Percentiles rank a stretch among this genome's conserved stretches.
Conservation (phyloP, 805 yeast species). For the Teunomyces aglyptinius region DNA sequence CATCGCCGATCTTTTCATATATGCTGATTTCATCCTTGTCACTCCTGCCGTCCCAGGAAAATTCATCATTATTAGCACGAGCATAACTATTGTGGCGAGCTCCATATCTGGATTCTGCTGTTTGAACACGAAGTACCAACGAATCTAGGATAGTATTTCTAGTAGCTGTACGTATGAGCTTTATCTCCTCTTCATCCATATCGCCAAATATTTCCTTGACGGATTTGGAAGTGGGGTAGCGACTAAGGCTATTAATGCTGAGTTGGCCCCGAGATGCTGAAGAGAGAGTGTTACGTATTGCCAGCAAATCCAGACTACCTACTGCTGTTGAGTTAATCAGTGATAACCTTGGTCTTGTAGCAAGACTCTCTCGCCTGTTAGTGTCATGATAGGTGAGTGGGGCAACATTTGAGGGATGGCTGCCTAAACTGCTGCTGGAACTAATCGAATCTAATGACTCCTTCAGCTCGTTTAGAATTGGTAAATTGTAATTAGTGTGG, state of each 20-base stretch:
- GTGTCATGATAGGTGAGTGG: not conserved
- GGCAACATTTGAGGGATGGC: not conserved
- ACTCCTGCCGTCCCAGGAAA: not conserved
- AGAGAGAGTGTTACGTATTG: not conserved
- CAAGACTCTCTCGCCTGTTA: not conserved
- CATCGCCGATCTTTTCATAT: constrained; percentile 19
- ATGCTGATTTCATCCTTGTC: constrained; percentile 13
- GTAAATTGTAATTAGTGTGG: not conserved
- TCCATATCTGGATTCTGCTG: not conserved
- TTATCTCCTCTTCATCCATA: constrained; percentile 24
- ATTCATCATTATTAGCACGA: not conserved
- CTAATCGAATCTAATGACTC: not conserved
- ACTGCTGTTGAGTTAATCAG: not conserved
- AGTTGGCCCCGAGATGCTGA: not conserved
- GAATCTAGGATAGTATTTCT: constrained; percentile 25
- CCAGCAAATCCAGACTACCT: not conserved
- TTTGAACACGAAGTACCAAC: constrained; percentile 4
- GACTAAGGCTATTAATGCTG: not conserved
- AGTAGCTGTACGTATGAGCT: constrained; percentile 25
- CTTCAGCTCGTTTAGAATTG: not conserved
- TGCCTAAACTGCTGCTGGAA: not conserved
- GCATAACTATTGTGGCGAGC: not conserved
- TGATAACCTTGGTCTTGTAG: not conserved
- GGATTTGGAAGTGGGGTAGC: constrained; percentile 10
- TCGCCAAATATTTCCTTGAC: constrained; percentile 31